Evolutionary conservation across 225 moss, liverwort and hornwort genomes (phyloP), one percentile per base, ranked within the genome.

Genomic region (Marchantia paleacea): DNA sequence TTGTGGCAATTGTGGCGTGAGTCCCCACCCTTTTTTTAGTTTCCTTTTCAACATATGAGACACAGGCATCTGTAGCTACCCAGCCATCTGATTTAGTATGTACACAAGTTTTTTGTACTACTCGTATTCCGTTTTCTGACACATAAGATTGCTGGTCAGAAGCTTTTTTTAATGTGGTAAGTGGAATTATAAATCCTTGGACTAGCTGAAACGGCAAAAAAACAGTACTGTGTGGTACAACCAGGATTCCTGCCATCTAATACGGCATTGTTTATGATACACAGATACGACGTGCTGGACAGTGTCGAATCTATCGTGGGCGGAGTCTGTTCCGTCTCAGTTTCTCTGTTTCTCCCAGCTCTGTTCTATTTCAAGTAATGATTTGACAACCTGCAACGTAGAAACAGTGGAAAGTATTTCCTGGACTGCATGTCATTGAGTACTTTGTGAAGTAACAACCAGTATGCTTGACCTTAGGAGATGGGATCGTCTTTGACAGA

Each of bases 271-370:
- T 39, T 76, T 47, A 77, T 78, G 24, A 7, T 84, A 25, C 83
- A 72, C 85, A 96, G 93, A 60, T 96, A 96, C 82, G 85, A 91
- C 73, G 87, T 96, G 79, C 80, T 96, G 78, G 94, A 83, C 51
- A 90, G 77, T 70, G 94, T 94, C 78, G 96, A 96, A 83, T 96
- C 96, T 12, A 90, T 91, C 78, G 90, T 94, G 77, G 96, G 96
- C 49, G 96, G 96, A 73, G 91, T 94, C 53, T 94, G 91, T 83
- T 94, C 94, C 47, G 89, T 90, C 65, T 92, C 94, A 48, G 69
- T 94, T 68, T 96, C 96, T 53, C 91, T 96, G 57, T 84, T 96
- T 51, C 87, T 96, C 53, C 96, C 96, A 15, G 91, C 94, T 47
- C 79, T 96, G 69, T 92, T 96, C 84, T 94, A 94, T 69, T 93